Base-by-base conservation (phyloP, 1,139 yeast species). In the Taphrina wiesneri region DNA sequence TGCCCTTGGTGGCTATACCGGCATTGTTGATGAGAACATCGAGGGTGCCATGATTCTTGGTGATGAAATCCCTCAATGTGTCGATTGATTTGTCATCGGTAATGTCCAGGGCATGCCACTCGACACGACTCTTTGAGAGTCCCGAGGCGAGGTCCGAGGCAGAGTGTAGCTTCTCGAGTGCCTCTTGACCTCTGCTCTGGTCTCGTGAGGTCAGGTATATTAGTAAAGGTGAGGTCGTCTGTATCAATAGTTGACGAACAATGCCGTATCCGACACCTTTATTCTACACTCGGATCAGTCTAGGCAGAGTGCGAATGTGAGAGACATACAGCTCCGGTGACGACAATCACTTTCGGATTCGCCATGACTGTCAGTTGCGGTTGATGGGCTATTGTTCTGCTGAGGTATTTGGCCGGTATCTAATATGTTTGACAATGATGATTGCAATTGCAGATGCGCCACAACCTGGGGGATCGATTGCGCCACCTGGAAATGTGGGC, bases 151-250 rank as follows among this genome's bases (percentile, higher is more conserved):
- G 19, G 41, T 28, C 41, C 17, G 56, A 23, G 11, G 19, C 17
- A 9, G 17, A 7, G 23, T 30, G 17, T 30, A 32, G 17, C 13
- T 51, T 36, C 19, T n/a, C 39, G 41, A 51, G 41, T 15, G 56
- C 39, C 26, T 17, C 51, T 11, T 23, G 51, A 17, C 51, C 51
- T 19, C 51, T 17, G 23, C 28, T 7, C 21, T n/a, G 19, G 39
- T 51, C 56, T n/a, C 56, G 56, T 7, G 56, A 28, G 15, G 56
- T 51, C 25, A 51, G 41, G 19, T 51, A 51, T 7, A 51, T 51
- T 15, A 51, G 36, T 2, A 28, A 9, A 13, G 56, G 56, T 7
- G 56, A 23, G 19, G 25, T 28, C 11, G 56, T 13, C 23, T 51
- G 36, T 17, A 32, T 9, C 25, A 51, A 19, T 2, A 51, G 56